Evolutionary conservation across 305 asterid species (phyloP), one percentile per base, ranked within the genome.

Genomic region (Vinca major): DNA sequence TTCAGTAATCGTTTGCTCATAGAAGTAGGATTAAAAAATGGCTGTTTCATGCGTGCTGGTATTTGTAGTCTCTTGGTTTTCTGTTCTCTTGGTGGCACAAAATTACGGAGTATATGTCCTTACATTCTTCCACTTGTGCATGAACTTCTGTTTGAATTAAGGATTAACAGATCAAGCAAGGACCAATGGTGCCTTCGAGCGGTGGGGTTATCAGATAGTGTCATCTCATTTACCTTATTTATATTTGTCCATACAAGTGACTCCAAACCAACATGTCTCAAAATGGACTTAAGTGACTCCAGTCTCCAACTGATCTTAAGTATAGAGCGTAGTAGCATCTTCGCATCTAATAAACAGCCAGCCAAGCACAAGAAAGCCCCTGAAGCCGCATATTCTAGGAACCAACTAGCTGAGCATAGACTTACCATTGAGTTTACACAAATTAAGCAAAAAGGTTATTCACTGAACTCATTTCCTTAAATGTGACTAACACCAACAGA

Each of bases 251-350:
- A 20, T 54, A 54, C 4, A 7, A 54, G 9, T 2, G 16, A 10
- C 2, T 26, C 41, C 13, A 7, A 39, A 57, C 5, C 41, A 43
- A 5, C 48, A 39, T 16, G 8, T 17, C 5, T 1, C 12, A 3
- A 61, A 39, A 36, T 36, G 40, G 16, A 41, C 10, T n/a, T n/a
- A 55, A 64, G 13, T 13, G 33, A 7, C 72, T 44, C 63, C 63
- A 57, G 33, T 3, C 72, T 44, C 63, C 63, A 57, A 14, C 72
- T 21, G 7, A 69, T 48, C 58, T 40, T 14, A 8, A 43, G 43
- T 21, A 20, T 3, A 55, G 48, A 68, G 6, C 16, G 37, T 20
- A 58, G 19, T 58, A 20, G 19, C 41, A 53, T 20, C 36, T 16
- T n/a, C 21, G 2, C 21, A 4, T 19, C 49, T 50, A 26, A 69